phyloP scores from a whole-genome alignment of 305 asterid genomes.

The Solanum chacoense region DNA sequence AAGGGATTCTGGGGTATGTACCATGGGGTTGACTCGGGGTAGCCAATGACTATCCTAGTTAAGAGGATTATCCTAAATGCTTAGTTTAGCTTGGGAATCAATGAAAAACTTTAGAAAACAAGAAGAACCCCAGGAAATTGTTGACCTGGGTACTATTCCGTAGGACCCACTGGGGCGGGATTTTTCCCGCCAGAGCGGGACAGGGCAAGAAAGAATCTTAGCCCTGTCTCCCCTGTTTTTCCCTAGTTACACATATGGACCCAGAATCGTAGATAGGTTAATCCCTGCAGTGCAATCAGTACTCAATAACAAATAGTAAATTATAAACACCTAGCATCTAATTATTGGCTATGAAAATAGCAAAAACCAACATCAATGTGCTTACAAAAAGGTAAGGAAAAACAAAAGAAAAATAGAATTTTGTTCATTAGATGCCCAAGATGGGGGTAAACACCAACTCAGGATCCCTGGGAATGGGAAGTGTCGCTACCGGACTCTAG shows the following conservation, averaged over 20 bases:
- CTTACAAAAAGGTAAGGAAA: neutral
- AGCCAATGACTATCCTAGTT: no score
- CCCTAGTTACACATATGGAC: neutral
- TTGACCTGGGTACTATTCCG: neutral
- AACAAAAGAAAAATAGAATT: no score
- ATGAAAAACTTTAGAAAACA: neutral
- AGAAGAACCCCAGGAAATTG: neutral
- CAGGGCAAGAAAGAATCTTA: neutral
- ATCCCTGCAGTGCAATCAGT: neutral
- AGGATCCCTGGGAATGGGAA: neutral
- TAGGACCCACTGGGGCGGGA: neutral
- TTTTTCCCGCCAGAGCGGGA: neutral
- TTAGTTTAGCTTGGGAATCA: neutral
- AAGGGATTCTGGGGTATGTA: no score
- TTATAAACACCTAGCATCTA: neutral
- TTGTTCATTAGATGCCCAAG: neutral
- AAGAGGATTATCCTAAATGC: no score
- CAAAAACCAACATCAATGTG: neutral
- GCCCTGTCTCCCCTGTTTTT: neutral
- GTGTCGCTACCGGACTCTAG: neutral
- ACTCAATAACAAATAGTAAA: neutral
- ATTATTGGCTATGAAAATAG: neutral
- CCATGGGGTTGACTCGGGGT: no score
- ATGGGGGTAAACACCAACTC: neutral
- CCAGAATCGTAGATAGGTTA: neutral